Percentiles rank a stretch among this genome's conserved stretches.
phyloP scores from a whole-genome alignment of 2,329 filamentous ascomycete species.

The Hypoxylon sp. region DNA sequence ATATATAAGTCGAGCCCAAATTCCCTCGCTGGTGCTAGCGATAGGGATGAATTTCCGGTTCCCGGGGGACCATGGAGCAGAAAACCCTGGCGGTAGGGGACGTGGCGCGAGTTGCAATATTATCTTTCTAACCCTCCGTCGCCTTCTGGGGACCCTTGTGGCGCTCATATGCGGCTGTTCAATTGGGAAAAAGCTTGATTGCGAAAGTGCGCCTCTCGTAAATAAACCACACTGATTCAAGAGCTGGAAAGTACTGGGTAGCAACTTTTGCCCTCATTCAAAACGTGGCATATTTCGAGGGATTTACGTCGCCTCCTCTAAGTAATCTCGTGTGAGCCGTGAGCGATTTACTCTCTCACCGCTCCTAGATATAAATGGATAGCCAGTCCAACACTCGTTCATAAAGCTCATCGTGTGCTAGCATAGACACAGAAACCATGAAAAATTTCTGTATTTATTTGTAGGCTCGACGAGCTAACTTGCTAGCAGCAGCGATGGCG shows the following conservation, averaged over 20 bases:
- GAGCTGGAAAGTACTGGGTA: conserved; percentile 7
- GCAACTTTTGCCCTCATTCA: conserved; percentile 7
- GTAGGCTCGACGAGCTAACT: neutral
- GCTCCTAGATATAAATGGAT: neutral
- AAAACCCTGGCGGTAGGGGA: conserved; percentile 81
- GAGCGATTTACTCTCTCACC: neutral
- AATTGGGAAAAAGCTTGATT: neutral
- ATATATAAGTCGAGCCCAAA: conserved; percentile 82
- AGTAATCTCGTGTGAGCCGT: conserved; percentile 4
- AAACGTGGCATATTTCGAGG: neutral
- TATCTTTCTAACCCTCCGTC: neutral
- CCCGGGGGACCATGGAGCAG: conserved; percentile 80
- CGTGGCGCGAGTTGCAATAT: conserved; percentile 81
- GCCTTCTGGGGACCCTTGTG: neutral
- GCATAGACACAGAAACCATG: conserved; percentile 4
- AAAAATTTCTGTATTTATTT: conserved; percentile 13
- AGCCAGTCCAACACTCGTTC: conserved; percentile 10
- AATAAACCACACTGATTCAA: conserved; percentile 12
- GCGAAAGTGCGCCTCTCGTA: conserved; percentile 10
- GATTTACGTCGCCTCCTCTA: neutral
- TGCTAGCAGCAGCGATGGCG: neutral
- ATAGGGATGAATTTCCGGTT: conserved; percentile 82
- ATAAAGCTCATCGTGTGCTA: conserved; percentile 16
- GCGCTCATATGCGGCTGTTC: neutral
- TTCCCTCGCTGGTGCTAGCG: conserved; percentile 78